Conservation (phyloP, 441 rosid species). For the Pelargonium australe region DNA sequence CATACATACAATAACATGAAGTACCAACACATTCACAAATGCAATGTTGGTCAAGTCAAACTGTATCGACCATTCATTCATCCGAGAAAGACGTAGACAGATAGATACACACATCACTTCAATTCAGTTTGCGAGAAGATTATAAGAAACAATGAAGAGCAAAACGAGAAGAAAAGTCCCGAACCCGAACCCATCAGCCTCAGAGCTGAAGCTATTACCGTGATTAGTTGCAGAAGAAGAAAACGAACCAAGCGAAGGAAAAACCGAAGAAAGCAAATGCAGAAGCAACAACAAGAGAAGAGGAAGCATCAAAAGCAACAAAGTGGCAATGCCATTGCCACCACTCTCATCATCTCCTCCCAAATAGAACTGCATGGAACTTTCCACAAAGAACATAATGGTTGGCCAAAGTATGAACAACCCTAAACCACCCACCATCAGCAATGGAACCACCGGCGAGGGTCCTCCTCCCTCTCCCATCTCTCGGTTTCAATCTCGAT, state of each 20-base stretch:
- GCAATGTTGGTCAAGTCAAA: no score
- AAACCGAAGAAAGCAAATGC: conserved; percentile 19
- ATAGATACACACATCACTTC: no score
- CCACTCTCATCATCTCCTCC: conserved; percentile 4
- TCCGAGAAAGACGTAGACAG: no score
- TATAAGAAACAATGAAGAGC: conserved; percentile 29
- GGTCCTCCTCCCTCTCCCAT: conserved; percentile 32
- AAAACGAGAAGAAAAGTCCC: conserved; percentile 36
- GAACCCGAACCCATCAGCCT: conserved; percentile 30
- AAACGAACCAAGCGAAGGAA: conserved; percentile 8
- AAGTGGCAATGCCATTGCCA: conserved; percentile 4
- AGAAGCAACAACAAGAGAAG: conserved; percentile 21
- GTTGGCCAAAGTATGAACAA: conserved; percentile 28
- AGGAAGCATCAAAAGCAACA: conserved; percentile 20
- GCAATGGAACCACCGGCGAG: conserved; percentile 39
- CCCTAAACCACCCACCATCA: conserved; percentile 38
- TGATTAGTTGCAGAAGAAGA: conserved; percentile 5
- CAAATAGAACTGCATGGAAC: conserved; percentile 18
- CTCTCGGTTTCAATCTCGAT: not conserved
- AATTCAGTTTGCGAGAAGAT: conserved; percentile 8
- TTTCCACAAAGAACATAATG: conserved; percentile 20
- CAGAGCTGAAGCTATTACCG: conserved; percentile 14
- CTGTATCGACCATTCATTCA: no score
- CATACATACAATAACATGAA: no score
- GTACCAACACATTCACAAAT: no score